Conservation (phyloP, 208 protist genomes). For the Crithidia sp. region DNA sequence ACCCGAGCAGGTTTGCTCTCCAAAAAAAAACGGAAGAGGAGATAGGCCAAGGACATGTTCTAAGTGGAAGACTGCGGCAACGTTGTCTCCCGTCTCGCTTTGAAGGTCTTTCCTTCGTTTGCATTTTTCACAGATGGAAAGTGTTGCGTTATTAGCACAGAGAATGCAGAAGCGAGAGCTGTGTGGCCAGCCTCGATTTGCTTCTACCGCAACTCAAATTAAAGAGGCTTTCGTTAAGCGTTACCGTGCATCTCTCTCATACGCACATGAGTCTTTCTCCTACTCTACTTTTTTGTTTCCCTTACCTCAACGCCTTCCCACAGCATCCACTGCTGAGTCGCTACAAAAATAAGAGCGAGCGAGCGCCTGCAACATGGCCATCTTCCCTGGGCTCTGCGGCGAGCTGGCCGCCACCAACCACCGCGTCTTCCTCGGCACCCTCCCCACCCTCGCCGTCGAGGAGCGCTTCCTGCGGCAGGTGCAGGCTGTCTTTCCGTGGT, state of each 20-base stretch:
- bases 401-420: slow-evolving; percentile 70
- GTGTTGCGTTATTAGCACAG: too few species aligned
- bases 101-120: too few species aligned
- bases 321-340: neutral
- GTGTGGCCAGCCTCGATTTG: too few species aligned
- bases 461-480: slow-evolving; percentile 82
- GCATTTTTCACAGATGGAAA: too few species aligned
- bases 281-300: slow-evolving; percentile 3
- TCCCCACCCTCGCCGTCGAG: slow-evolving; percentile 71
- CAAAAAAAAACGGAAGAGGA: too few species aligned
- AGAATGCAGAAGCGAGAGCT: too few species aligned
- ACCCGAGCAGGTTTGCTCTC: too few species aligned
- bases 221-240: neutral
- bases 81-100: too few species aligned
- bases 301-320: neutral
- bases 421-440: slow-evolving; percentile 83
- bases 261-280: neutral
- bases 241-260: too few species aligned
- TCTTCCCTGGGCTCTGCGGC: slow-evolving; percentile 85
- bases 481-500: slow-evolving; percentile 87
- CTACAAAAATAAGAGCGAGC: too few species aligned
- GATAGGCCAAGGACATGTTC: too few species aligned
- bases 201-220: neutral
- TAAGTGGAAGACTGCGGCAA: too few species aligned
- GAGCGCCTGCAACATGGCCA: slow-evolving; percentile 39